phyloP scores from a whole-genome alignment of 495 filamentous ascomycete species.

The Penicillium lividum region DNA sequence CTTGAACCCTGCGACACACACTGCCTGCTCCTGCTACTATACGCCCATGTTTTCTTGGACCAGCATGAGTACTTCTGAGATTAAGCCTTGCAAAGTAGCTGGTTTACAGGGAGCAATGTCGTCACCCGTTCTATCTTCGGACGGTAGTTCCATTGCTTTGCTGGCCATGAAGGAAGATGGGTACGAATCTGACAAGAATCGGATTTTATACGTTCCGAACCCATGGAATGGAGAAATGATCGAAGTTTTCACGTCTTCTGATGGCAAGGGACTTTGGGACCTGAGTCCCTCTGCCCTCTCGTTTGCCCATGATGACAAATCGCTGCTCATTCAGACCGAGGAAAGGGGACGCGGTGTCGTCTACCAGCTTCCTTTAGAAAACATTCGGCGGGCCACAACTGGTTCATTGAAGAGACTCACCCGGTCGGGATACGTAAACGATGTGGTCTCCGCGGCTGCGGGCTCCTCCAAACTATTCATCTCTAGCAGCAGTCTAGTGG shows the following conservation, averaged over 20 bases:
- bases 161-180: slow-evolving; percentile 76
- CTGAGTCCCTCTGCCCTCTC: slow-evolving; percentile 62
- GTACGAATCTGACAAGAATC: slow-evolving; percentile 88
- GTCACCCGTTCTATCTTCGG: slow-evolving; percentile 73
- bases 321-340: slow-evolving; percentile 67
- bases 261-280: slow-evolving; percentile 68
- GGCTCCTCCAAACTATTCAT: slow-evolving; percentile 59
- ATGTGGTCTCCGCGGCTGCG: slow-evolving; percentile 53
- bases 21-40: slow-evolving; percentile 65
- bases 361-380: slow-evolving; percentile 60
- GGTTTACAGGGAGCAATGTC: slow-evolving; percentile 69
- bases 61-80: slow-evolving; percentile 49
- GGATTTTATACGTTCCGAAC: slow-evolving; percentile 67
- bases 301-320: slow-evolving; percentile 66
- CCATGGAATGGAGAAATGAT: slow-evolving; percentile 56
- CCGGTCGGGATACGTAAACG: slow-evolving; percentile 58
- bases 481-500: slow-evolving; percentile 64
- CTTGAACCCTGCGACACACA: slow-evolving; percentile 75
- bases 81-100: slow-evolving; percentile 38
- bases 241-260: slow-evolving; percentile 61
- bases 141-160: slow-evolving; percentile 74
- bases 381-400: slow-evolving; percentile 51
- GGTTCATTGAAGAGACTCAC: slow-evolving; percentile 58
- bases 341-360: slow-evolving; percentile 62
- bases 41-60: slow-evolving; percentile 61